A percentile compares a stretch with the other conserved stretches of the same genome.
phyloP scores from a whole-genome alignment of 2,329 filamentous ascomycete genomes.

The Colletotrichum liriopes region DNA sequence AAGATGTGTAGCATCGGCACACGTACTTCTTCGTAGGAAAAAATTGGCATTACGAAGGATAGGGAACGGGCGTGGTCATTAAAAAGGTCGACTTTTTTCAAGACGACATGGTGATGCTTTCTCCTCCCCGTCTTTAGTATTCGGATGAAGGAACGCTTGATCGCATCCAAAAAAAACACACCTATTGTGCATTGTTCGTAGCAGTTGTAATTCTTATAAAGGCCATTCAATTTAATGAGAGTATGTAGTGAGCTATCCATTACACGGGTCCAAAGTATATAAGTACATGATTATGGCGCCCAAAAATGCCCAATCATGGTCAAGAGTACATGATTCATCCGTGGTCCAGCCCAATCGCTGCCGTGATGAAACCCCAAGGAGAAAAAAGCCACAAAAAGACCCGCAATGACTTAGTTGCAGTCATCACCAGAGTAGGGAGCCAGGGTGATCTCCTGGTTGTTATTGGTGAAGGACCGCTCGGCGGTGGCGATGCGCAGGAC shows the following conservation, averaged over 20 bases:
- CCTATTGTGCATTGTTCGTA: background rate
- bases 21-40: no score
- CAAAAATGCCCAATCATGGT: slow-evolving; percentile 18
- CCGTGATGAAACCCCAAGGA: background rate
- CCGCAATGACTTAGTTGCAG: slow-evolving; percentile 2
- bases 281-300: slow-evolving; percentile 19
- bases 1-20: no score
- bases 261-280: slow-evolving; percentile 30
- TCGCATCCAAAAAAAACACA: rapidly evolving
- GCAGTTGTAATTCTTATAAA: background rate
- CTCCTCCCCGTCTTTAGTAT: no score
- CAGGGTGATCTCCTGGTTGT: slow-evolving; percentile 22
- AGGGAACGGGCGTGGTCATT: no score
- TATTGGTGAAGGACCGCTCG: background rate
- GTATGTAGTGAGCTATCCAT: slow-evolving; percentile 32
- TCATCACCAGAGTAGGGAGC: slow-evolving; percentile 7
- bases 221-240: slow-evolving; percentile 14
- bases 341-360: background rate
- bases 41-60: no score
- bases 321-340: background rate
- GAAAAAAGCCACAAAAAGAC: background rate
- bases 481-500: slow-evolving; percentile 30
- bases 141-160: no score
- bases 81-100: no score
- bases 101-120: no score